Conservation (phyloP, 2,329 filamentous ascomycete genomes). For the Dactylellina haptotyla region DNA sequence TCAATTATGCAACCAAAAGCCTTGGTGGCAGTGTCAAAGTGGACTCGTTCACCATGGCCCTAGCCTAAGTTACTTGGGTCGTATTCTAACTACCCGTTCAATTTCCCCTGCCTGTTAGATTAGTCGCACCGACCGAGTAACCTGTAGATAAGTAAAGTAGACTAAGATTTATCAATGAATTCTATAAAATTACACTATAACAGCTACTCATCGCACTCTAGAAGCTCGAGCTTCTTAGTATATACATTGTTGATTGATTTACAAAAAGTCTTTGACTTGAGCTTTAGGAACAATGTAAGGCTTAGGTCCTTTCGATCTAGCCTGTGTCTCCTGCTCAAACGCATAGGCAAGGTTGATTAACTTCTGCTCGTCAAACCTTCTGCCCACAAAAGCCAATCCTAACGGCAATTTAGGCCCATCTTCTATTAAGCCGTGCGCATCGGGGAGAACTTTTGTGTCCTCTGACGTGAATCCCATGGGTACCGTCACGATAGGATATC, state of each 20-base stretch:
- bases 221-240: too few species aligned
- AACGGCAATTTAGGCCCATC: slow-evolving; percentile 9
- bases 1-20: slow-evolving; percentile 61
- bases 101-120: too few species aligned
- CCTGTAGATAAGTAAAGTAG: too few species aligned
- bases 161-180: too few species aligned
- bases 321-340: slow-evolving; percentile 40
- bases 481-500: slow-evolving; percentile 18
- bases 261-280: slow-evolving; percentile 34
- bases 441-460: neutral
- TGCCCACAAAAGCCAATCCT: slow-evolving; percentile 9
- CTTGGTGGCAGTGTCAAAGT: slow-evolving; percentile 60
- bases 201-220: too few species aligned
- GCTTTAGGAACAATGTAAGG: slow-evolving; percentile 30
- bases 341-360: slow-evolving; percentile 38
- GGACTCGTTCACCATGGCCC: slow-evolving; percentile 54
- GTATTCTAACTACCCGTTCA: too few species aligned
- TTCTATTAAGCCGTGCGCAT: neutral
- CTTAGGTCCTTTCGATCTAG: slow-evolving; percentile 15
- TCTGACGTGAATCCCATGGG: slow-evolving; percentile 17
- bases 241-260: too few species aligned
- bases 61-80: slow-evolving; percentile 17
- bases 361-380: slow-evolving; percentile 29
- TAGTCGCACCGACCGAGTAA: too few species aligned
- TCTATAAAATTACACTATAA: too few species aligned